Evolutionary conservation across 176 grass and related monocot species (phyloP).

Genomic region (Aegilops bicornis): DNA sequence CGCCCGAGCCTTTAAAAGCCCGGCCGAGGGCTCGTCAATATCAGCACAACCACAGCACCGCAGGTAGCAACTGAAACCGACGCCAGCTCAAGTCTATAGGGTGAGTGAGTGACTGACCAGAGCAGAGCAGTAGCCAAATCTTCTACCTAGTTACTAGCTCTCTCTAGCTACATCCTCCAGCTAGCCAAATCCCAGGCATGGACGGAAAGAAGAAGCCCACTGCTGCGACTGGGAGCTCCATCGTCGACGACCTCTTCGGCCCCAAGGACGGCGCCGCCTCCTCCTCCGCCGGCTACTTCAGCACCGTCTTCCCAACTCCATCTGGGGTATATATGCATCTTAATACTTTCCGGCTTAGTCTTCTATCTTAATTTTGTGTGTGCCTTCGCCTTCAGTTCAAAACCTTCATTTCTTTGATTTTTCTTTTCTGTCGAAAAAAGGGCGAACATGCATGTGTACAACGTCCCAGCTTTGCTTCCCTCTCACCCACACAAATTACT

Average conservation of each 20-base stretch:
- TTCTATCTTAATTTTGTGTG: background rate
- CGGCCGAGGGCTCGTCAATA: background rate
- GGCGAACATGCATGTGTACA: too few species aligned
- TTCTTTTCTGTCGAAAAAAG: background rate
- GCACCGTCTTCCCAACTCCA: slow-evolving; percentile 29
- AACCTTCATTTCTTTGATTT: background rate
- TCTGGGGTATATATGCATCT: background rate
- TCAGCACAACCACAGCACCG: background rate
- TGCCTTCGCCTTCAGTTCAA: background rate
- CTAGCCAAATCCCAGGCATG: background rate
- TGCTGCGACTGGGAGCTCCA: background rate
- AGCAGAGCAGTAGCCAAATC: background rate
- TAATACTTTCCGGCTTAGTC: background rate
- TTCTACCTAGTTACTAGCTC: background rate
- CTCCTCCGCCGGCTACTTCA: slow-evolving; percentile 19
- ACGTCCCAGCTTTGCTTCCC: too few species aligned
- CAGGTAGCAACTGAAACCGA: background rate
- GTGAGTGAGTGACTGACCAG: background rate
- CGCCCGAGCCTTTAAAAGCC: background rate
- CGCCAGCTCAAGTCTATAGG: background rate
- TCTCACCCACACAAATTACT: too few species aligned
- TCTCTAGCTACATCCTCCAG: background rate
- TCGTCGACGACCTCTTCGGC: slow-evolving; percentile 34
- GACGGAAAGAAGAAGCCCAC: slow-evolving; percentile 11
- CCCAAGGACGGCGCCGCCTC: background rate